phyloP scores from a whole-genome alignment of 116 monocot genomes.

The Iris pallida region DNA sequence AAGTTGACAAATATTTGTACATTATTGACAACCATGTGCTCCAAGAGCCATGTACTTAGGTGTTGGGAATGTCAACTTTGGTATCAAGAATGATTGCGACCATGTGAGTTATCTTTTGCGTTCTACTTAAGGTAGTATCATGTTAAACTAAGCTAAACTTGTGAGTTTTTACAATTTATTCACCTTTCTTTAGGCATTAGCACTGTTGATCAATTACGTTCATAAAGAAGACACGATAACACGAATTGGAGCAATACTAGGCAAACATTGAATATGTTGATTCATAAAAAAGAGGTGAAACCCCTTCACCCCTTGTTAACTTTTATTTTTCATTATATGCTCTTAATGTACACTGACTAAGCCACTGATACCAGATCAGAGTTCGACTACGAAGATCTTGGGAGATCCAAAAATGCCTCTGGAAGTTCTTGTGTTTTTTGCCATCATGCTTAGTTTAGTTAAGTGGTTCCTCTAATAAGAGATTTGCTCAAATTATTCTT shows the following conservation, averaged over 20 bases:
- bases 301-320: no score
- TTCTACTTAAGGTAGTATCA: no score
- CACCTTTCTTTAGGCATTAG: conserved; percentile 59
- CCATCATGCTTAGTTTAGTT: conserved; percentile 75
- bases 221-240: conserved; percentile 73
- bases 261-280: conserved; percentile 96
- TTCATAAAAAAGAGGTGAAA: conserved; percentile 83
- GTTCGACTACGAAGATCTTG: conserved; percentile 38
- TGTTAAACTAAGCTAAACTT: no score
- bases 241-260: conserved; percentile 89
- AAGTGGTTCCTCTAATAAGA: conserved; percentile 95
- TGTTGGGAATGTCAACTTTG: conserved; percentile 96
- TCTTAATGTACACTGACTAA: conserved; percentile 2
- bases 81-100: conserved; percentile 92
- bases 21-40: conserved; percentile 84
- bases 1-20: conserved; percentile 93
- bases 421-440: conserved; percentile 87
- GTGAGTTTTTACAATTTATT: no score
- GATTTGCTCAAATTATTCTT: conserved; percentile 86
- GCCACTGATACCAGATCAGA: conserved; percentile 47
- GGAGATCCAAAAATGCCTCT: conserved; percentile 69
- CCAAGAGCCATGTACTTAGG: conserved; percentile 94
- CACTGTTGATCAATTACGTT: conserved; percentile 74
- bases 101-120: conserved; percentile 61
- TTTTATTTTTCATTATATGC: neutral